phyloP scores from a whole-genome alignment of 495 filamentous ascomycete genomes.

The Talaromyces thailandensis region DNA sequence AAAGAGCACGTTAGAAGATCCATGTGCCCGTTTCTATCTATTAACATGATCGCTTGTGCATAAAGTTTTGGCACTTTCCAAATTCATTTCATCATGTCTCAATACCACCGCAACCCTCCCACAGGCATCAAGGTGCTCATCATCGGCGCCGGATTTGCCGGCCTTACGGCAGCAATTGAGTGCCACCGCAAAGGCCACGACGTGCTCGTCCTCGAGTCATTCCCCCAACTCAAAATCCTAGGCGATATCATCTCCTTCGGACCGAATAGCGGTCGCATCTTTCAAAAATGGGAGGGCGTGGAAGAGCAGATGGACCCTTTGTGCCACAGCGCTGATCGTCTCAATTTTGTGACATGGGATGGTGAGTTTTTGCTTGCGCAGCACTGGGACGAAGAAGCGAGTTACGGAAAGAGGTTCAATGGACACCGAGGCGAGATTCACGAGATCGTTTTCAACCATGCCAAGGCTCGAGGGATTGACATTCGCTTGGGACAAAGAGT shows the following conservation, averaged over 20 bases:
- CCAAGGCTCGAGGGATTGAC: constrained; percentile 8
- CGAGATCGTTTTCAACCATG: constrained; percentile 42
- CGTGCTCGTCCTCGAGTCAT: constrained; percentile 47
- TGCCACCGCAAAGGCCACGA: constrained; percentile 53
- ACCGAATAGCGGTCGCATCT: constrained; percentile 45
- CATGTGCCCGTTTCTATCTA: neutral
- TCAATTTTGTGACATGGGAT: neutral
- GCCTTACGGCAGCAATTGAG: constrained; percentile 52
- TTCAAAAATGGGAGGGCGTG: constrained; percentile 30
- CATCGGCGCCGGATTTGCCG: constrained; percentile 41
- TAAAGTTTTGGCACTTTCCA: no score
- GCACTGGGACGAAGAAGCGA: neutral
- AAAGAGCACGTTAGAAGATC: neutral
- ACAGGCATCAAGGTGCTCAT: constrained; percentile 7
- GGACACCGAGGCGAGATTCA: constrained; percentile 53
- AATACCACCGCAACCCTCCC: neutral
- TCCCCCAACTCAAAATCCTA: constrained; percentile 41
- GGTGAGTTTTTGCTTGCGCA: neutral
- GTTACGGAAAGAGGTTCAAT: constrained; percentile 29
- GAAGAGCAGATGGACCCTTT: constrained; percentile 9
- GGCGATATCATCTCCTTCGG: constrained; percentile 57
- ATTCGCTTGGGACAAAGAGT: constrained; percentile 7
- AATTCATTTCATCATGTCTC: neutral
- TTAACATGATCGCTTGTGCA: neutral
- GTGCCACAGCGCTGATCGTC: neutral